These are phyloP conservation scores for Trichoderma gamsii DNA, from an alignment of 495 filamentous ascomycete species.

Conservation along the genomic window DNA sequence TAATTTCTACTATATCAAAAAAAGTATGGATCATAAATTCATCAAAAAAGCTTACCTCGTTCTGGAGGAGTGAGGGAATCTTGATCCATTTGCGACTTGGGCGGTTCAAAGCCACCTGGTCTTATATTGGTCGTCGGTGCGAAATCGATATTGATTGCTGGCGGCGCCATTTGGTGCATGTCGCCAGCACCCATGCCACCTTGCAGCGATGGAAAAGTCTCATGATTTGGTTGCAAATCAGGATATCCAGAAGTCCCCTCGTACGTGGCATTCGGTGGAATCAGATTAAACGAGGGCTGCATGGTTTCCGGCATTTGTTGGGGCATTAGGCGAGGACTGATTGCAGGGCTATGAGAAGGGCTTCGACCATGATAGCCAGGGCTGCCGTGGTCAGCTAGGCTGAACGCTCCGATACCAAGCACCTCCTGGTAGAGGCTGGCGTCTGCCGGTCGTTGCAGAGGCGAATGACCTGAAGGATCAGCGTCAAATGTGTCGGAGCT, in stretches of 20 bases:
- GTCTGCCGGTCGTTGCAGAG: conserved; percentile 72
- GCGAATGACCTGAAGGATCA: conserved; percentile 67
- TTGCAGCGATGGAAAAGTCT: conserved; percentile 51
- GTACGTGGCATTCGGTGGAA: conserved; percentile 41
- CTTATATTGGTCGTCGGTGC: conserved; percentile 60
- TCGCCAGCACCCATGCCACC: conserved; percentile 42
- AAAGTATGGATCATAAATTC: background rate
- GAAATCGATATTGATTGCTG: conserved; percentile 89
- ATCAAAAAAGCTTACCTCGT: conserved; percentile 55
- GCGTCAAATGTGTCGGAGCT: conserved; percentile 76
- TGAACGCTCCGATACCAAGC: conserved; percentile 72
- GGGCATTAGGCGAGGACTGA: conserved; percentile 74
- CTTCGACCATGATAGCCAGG: conserved; percentile 56
- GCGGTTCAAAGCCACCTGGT: conserved; percentile 63
- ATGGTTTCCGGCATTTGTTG: conserved; percentile 54
- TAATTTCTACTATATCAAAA: conserved; percentile 13
- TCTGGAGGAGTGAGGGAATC: conserved; percentile 82
- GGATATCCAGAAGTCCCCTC: conserved; percentile 37
- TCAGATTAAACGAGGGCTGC: conserved; percentile 49
- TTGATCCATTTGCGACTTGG: conserved; percentile 57
- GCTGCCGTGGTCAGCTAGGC: conserved; percentile 63
- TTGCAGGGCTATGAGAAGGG: conserved; percentile 77
- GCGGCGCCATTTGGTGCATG: conserved; percentile 67
- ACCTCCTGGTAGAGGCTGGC: conserved; percentile 67
- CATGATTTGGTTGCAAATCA: conserved; percentile 51